phyloP scores from a whole-genome alignment of 2,329 filamentous ascomycete genomes.

The Neofusicoccum sp. region DNA sequence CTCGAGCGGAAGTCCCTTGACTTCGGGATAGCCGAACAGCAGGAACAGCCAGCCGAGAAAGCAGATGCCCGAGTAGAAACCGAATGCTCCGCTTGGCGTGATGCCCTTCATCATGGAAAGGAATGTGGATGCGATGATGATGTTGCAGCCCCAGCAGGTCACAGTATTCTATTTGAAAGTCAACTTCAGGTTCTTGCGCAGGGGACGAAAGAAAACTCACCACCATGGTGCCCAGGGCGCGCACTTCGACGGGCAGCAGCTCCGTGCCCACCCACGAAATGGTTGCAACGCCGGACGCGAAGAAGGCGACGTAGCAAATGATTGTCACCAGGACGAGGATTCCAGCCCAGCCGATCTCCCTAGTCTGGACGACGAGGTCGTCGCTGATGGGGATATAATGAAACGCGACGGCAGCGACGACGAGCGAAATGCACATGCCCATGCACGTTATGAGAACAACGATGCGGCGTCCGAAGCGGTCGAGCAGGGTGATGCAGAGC shows the following conservation, averaged over 20 bases:
- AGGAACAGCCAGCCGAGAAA: slow-evolving; percentile 42
- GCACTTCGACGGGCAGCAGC: slow-evolving; percentile 41
- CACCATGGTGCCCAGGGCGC: slow-evolving; percentile 43
- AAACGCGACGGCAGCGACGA: slow-evolving; percentile 67
- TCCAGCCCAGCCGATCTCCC: slow-evolving; percentile 36
- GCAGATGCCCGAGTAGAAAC: slow-evolving; percentile 46
- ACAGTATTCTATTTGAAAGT: slow-evolving; percentile 23
- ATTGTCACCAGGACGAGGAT: slow-evolving; percentile 41
- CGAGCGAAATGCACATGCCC: slow-evolving; percentile 72
- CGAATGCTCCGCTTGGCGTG: slow-evolving; percentile 41
- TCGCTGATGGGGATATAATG: slow-evolving; percentile 48
- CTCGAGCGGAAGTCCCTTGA: slow-evolving; percentile 43
- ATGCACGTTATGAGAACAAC: slow-evolving; percentile 55
- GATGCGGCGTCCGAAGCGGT: slow-evolving; percentile 74
- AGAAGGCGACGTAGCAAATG: slow-evolving; percentile 42
- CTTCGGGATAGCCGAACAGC: slow-evolving; percentile 45
- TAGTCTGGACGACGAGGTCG: slow-evolving; percentile 36
- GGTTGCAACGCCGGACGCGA: slow-evolving; percentile 36
- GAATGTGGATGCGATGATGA: slow-evolving; percentile 41
- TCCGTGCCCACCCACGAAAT: slow-evolving; percentile 42
- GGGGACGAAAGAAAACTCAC: slow-evolving; percentile 25
- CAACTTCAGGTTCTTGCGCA: neutral
- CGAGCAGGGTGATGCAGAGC: slow-evolving; percentile 75
- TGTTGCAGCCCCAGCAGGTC: slow-evolving; percentile 33
- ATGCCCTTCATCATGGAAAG: slow-evolving; percentile 42